Base-by-base conservation (phyloP, 2,329 filamentous ascomycete genomes). In the Zasmidium citrigriseum region DNA sequence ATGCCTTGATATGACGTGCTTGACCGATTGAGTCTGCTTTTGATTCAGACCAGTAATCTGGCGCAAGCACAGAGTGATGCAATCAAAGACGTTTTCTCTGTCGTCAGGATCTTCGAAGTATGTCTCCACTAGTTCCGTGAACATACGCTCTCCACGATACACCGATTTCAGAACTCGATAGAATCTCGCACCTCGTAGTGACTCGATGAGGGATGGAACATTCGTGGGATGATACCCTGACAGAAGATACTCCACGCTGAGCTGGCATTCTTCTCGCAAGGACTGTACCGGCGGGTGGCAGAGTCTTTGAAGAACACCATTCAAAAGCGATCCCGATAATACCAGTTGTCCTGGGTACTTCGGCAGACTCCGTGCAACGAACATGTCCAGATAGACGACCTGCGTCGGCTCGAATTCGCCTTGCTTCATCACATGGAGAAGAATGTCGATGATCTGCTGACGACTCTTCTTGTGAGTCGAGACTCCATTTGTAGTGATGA, bases 301-400 rank as follows among this genome's bases (percentile, higher is more conserved):
- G 3, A 99, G 82, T 1, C 92, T 89, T 38, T 86, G 81, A 23
- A 99, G 81, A 10, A 97, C 88, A 59, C 87, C 87, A 59, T 92
- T 90, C 0, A 99, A 81, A 1, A 90, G 89, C 2, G 90, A 92
- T 18, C 93, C 95, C 0, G 93, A 90, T 48, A 99, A 85, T 11
- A 98, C 83, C 52, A 99, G 87, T 69, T 97, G 97, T 72, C 98
- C 93, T 1, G 93, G 92, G 70, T 96, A 99, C 73, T 99, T 99
- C 2, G 96, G 91, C 51, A 99, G 78, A 71, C 96, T 99, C 56
- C 95, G 87, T 18, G 95, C 93, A 71, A 99, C 89, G 70, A 99
- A 99, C 92, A 99, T 99, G 75, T 99, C 92, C 46, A 99, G 83
- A 74, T 96, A 99, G 56, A 99, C 90, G 12, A 90, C 93, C 70